Percentiles rank a stretch among this genome's conserved stretches.
Conservation (phyloP, 2,329 filamentous ascomycete genomes). For the Microcyclosporella mali region DNA sequence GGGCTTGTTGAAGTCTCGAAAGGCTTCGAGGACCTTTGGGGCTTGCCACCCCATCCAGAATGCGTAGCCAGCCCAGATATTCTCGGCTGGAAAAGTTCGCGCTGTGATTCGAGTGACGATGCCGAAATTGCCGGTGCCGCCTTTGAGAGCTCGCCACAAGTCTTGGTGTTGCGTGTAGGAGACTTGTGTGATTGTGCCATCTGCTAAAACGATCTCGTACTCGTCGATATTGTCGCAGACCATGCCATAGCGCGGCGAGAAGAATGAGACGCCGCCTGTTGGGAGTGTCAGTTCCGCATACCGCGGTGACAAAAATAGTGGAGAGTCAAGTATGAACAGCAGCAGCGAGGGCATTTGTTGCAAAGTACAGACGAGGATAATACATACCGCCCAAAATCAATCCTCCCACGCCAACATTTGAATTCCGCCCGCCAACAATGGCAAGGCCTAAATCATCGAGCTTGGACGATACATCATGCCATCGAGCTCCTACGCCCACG, state of each 20-base stretch:
- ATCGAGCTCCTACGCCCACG: conserved; percentile 43
- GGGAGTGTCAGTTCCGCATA: no score
- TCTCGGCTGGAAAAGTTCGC: background rate
- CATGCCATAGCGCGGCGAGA: conserved; percentile 18
- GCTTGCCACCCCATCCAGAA: background rate
- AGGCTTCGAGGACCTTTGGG: background rate
- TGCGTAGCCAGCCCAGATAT: background rate
- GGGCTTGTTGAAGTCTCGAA: background rate
- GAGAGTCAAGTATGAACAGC: no score
- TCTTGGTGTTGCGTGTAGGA: conserved; percentile 14
- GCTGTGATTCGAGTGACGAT: background rate
- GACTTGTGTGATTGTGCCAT: conserved; percentile 16
- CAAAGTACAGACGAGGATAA: background rate
- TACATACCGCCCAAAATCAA: conserved; percentile 17
- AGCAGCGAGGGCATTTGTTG: no score
- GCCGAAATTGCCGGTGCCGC: conserved; percentile 19
- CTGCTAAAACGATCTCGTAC: conserved; percentile 22
- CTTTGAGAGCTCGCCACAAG: conserved; percentile 18
- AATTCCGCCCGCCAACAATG: conserved; percentile 40
- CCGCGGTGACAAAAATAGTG: no score
- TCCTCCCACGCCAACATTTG: conserved; percentile 21
- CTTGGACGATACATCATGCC: conserved; percentile 39
- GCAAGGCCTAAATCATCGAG: conserved; percentile 38
- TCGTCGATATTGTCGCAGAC: conserved; percentile 23
- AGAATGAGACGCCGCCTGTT: conserved; percentile 20